Base-by-base conservation (phyloP, 108 stramenopile species). In the Cylindrotheca fusiformis region DNA sequence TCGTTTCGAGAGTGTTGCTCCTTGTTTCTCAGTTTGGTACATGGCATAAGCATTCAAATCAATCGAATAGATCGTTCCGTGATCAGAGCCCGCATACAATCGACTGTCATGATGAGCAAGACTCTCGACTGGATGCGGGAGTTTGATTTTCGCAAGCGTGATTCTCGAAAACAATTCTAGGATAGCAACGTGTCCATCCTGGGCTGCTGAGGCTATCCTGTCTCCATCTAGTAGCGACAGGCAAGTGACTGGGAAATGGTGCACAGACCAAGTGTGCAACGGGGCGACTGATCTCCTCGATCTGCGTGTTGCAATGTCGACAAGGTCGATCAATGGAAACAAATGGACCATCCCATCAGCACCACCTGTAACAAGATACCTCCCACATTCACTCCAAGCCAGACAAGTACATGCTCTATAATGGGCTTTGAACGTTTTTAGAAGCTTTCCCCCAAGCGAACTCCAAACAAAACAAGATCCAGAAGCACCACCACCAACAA, bases 291-390 rank as follows among this genome's bases (percentile, higher is more conserved):
- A 50, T 32, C 58, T 32, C 26, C 49, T 59, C 4, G 63, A 33
- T 29, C 20, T 62, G 21, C 52, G 33, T 8, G 50, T 31, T 18
- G 41, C 41, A 20, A 54, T 30, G 21, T 56, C 59, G 1, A 90
- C 85, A 21, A 90, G 45, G 56, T 86, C 88, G 47, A 84, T 41
- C 23, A 90, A 36, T 29, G 74, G 63, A 65, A 82, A 94, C 2
- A 75, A 65, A 70, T 90, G 87, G 2, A 90, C 79, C 61, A 94
- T 88, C 0, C 88, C 92, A 78, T 94, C 92, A 21, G 79, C 86
- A 28, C 89, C 92, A 45, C 81, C 92, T 6, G 92, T 88, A 17
- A 88, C 74, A 50, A 94, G 53, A 36, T 75, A 82, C 10, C 77
- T 52, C 12, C 82, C 87, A 48, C 83, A 88, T 58, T 81, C 83